Percentiles rank a stretch among this genome's conserved stretches.
These are phyloP conservation scores for Guyanaporus albipodus DNA, from an alignment of 768 basidiomycete species.

Conservation along the genomic window DNA sequence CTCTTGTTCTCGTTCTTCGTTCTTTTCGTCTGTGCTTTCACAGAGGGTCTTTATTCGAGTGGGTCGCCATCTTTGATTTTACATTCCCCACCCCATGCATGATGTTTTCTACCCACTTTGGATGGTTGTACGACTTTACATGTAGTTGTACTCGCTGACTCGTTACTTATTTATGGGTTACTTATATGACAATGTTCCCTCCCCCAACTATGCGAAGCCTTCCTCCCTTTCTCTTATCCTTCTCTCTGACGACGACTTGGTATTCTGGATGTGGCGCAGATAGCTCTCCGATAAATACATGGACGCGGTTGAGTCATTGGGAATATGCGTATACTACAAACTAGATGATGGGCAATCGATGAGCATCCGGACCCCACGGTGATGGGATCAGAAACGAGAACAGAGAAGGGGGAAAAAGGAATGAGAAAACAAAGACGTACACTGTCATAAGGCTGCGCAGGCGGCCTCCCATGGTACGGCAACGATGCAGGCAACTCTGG, in stretches of 20 bases:
- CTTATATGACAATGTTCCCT: constrained; percentile 14
- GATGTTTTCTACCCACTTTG: background rate
- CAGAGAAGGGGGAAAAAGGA: no score
- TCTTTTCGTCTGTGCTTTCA: no score
- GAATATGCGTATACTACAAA: constrained; percentile 40
- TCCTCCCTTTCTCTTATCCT: no score
- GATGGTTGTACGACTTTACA: constrained; percentile 17
- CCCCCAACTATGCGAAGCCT: background rate
- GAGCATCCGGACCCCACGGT: background rate
- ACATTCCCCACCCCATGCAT: constrained; percentile 1
- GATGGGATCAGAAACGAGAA: background rate
- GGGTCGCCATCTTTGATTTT: constrained; percentile 4
- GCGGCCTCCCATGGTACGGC: constrained; percentile 51
- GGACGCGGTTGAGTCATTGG: constrained; percentile 10
- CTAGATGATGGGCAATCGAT: constrained; percentile 20
- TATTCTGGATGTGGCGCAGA: constrained; percentile 5
- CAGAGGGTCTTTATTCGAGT: background rate
- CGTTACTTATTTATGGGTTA: constrained; percentile 21
- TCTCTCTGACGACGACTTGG: no score
- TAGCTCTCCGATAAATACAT: constrained; percentile 20
- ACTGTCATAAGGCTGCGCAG: constrained; percentile 53
- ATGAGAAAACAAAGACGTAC: no score
- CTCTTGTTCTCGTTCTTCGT: background rate
- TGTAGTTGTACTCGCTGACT: background rate
- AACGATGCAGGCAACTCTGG: constrained; percentile 62